Base-by-base conservation (phyloP, 2,329 filamentous ascomycete species). In the Fusarium liriodendri region DNA sequence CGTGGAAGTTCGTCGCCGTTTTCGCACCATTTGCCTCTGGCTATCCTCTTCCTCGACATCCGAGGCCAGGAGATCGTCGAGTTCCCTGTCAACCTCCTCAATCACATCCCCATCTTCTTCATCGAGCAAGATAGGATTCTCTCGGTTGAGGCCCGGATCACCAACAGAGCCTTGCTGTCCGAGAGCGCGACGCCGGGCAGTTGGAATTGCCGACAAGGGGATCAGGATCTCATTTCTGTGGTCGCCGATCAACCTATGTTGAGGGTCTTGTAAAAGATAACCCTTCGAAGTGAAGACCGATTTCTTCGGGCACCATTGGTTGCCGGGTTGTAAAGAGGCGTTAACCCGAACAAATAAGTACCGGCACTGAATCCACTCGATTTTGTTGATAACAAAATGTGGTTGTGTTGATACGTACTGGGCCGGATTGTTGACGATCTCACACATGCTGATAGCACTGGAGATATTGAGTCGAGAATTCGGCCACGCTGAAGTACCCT, bases 311-410 rank as follows among this genome's bases (percentile, higher is more conserved):
- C 74, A 71, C 18, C 73, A 67, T 20, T 70, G 64, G 4, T 45
- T 20, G 6, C 50, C 54, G 0, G 75, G 70, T 40, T 65, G 45
- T 2, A 14, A 2, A 1, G 62, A 66, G n/a, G 76, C 72, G 2
- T 67, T 16, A 4, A 79, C 76, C 16, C 74, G 62, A 22, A 86
- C 90, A 74, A 98, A 94, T 2, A 98, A 86, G 81, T 97, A 98
- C 50, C 95, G 89, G 29, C 94, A 95, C 78, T 97, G 95, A 68
- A 97, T 95, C 95, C 95, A 98, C 77, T 97, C 92, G 11, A 93
- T 84, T 52, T 95, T 86, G 29, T 89, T 80, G 1, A 98, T 91
- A 10, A 98, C 95, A 55, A 94, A 91, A 82, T 91, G 90, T 0
- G 92, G 92, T 0, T 0, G 72, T 0, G 10, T 76, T 70, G 84